phyloP scores from a whole-genome alignment of 2,329 filamentous ascomycete species.

The Trichoderma sp. region DNA sequence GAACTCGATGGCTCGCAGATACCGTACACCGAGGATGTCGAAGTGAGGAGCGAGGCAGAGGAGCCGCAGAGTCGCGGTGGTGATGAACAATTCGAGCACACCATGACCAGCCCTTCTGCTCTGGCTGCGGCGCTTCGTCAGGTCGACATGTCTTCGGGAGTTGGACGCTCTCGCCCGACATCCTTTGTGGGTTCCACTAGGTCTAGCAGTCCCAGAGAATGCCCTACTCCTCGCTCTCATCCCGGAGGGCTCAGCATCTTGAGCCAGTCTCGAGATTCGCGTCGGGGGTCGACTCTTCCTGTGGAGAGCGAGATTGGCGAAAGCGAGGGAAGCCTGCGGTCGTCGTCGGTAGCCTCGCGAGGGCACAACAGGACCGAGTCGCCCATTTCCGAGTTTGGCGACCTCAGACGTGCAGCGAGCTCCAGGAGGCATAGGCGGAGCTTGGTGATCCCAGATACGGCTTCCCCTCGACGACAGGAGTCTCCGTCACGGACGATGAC shows the following conservation, averaged over 20 bases:
- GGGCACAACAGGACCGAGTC: constrained; percentile 77
- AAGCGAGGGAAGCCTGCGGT: constrained; percentile 86
- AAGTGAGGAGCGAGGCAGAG: constrained; percentile 44
- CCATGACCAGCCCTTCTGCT: constrained; percentile 50
- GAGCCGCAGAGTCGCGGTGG: constrained; percentile 34
- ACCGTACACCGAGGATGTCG: constrained; percentile 31
- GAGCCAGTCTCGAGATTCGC: constrained; percentile 63
- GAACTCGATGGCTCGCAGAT: constrained; percentile 49
- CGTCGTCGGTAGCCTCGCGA: constrained; percentile 72
- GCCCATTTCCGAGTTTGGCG: constrained; percentile 82
- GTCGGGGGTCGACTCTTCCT: constrained; percentile 71
- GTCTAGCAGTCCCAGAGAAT: constrained; percentile 88
- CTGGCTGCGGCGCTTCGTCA: constrained; percentile 57
- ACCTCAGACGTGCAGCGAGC: constrained; percentile 73
- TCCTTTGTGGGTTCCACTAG: constrained; percentile 69
- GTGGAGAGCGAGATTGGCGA: constrained; percentile 82
- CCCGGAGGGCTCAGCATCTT: constrained; percentile 61
- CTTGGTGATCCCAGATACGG: constrained; percentile 75
- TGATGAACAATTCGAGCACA: constrained; percentile 52
- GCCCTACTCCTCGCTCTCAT: constrained; percentile 86
- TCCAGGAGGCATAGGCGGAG: constrained; percentile 85
- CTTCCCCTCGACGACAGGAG: constrained; percentile 81
- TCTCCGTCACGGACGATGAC: constrained; percentile 75
- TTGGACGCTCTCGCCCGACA: constrained; percentile 51
- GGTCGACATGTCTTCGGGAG: constrained; percentile 40